Evolutionary conservation across 441 rosid species (phyloP), one percentile per base, ranked within the genome.

Genomic region (Aleurites moluccanus): DNA sequence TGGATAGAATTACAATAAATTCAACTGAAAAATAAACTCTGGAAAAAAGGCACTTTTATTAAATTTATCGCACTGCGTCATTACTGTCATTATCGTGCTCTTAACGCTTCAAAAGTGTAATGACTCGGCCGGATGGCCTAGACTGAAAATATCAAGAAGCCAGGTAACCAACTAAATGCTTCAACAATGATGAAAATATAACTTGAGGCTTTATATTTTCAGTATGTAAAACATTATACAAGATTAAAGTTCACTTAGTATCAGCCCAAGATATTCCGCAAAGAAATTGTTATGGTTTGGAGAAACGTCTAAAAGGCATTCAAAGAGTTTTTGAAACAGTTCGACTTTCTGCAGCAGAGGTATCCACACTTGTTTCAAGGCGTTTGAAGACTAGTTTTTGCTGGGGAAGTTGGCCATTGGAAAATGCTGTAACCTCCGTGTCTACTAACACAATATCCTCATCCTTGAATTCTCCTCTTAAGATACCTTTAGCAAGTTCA

Each of bases 401-500:
- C 82, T 89, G 96, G 64, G 98, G 97, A 50, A 87, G 87, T 67
- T 88, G 97, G 25, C 95, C 97, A 42, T 90, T 91, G 53, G 91
- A 75, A 71, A 89, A 85, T 0, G 96, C 90, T 16, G 85, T 83
- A 3, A 89, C 83, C 82, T 92, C 96, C 0, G 98, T 90, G 78
- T 94, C 99, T 7, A 91, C 73, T 68, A 81, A 25, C 15, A 96
- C 45, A 2, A 77, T 64, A 67, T 97, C 99, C 69, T 90, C 99
- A 14, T 94, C 99, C 83, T 86, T 92, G 70, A 90, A 87, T 55
- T 94, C 97, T 4, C 98, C 97, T 80, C 96, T 88, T 77, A 97
- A 78, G 75, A 97, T 97, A 50, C 98, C 98, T 86, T 90, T 94
- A 6, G 99, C 99, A 2, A 94, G 92, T 78, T 97, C 97, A 57